Conservation (phyloP, 2,329 filamentous ascomycete genomes). For the Macroventuria anomochaeta region DNA sequence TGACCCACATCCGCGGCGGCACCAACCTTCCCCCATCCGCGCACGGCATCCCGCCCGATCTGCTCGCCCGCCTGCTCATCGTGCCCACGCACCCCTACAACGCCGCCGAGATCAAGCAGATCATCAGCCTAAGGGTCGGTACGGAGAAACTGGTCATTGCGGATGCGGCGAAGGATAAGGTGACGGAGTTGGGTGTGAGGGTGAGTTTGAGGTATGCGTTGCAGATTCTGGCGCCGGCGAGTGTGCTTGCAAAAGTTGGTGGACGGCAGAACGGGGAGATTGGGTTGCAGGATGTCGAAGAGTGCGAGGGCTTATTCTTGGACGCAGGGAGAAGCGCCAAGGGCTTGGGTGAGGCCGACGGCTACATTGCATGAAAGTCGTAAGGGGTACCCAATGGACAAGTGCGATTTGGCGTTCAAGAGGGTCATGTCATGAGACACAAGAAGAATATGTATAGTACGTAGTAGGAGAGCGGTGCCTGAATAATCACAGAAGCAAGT, state of each 20-base stretch:
- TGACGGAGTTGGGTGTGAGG: conserved; percentile 83
- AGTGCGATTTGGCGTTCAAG: conserved; percentile 7
- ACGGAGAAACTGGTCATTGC: conserved; percentile 81
- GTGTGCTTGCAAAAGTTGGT: conserved; percentile 82
- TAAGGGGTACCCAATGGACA: conserved; percentile 25
- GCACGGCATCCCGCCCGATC: conserved; percentile 92
- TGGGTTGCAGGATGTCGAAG: conserved; percentile 62
- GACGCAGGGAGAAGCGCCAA: conserved; percentile 58
- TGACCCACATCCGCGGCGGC: conserved; percentile 87
- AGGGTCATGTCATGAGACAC: neutral
- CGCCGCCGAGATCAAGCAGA: conserved; percentile 87
- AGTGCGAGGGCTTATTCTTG: conserved; percentile 56
- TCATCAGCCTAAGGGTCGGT: conserved; percentile 82
- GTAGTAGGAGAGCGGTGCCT: conserved; percentile 1
- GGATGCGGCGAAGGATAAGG: conserved; percentile 83
- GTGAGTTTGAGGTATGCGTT: conserved; percentile 93
- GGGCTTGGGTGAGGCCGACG: conserved; percentile 34
- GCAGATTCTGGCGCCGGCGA: conserved; percentile 87
- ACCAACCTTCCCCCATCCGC: conserved; percentile 71
- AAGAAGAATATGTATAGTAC: conserved; percentile 5
- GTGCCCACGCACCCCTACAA: conserved; percentile 92
- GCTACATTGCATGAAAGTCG: conserved; percentile 48
- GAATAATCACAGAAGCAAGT: neutral
- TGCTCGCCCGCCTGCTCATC: conserved; percentile 91
- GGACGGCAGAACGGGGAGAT: conserved; percentile 56